A percentile compares a stretch with the other conserved stretches of the same genome.
These are phyloP conservation scores for Yamadazyma blattariae DNA, from an alignment of 1,139 yeast genomes.

Conservation along the genomic window DNA sequence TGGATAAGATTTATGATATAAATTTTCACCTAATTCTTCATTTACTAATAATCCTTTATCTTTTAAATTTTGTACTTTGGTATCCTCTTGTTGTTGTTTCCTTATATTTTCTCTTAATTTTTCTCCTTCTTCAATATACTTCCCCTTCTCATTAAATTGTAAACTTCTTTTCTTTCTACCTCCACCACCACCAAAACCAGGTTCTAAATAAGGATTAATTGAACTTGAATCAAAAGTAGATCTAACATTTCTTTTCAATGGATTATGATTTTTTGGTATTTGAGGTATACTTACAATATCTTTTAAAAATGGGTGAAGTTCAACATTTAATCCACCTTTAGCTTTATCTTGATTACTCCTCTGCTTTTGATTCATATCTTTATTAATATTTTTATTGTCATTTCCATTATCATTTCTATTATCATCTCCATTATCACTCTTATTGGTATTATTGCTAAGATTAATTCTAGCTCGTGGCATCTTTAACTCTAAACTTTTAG, in stretches of 20 bases:
- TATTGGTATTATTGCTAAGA: no score
- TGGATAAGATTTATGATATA: constrained; percentile 45
- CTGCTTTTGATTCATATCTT: no score
- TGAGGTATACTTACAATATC: constrained; percentile 24
- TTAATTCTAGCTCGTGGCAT: no score
- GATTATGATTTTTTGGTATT: constrained; percentile 26
- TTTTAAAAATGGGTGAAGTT: constrained; percentile 58
- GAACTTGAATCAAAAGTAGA: constrained; percentile 36
- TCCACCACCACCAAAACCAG: constrained; percentile 19
- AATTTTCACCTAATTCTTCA: constrained; percentile 48
- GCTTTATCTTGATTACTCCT: background rate
- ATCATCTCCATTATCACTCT: no score
- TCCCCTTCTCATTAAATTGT: constrained; percentile 58
- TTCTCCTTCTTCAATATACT: constrained; percentile 56
- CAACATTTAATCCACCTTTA: constrained; percentile 48
- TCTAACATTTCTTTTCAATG: constrained; percentile 27
- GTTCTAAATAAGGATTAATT: constrained; percentile 64
- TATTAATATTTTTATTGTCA: background rate
- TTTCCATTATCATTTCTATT: no score
- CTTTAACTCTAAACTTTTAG: no score
- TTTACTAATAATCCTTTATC: constrained; percentile 49
- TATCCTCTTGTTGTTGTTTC: constrained; percentile 27
- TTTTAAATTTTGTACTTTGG: constrained; percentile 21
- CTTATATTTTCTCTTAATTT: constrained; percentile 36
- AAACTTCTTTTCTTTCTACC: constrained; percentile 31